A percentile compares a stretch with the other conserved stretches of the same genome.
Conservation (phyloP, 163 green algal species). For the Chloromonas sp. region DNA sequence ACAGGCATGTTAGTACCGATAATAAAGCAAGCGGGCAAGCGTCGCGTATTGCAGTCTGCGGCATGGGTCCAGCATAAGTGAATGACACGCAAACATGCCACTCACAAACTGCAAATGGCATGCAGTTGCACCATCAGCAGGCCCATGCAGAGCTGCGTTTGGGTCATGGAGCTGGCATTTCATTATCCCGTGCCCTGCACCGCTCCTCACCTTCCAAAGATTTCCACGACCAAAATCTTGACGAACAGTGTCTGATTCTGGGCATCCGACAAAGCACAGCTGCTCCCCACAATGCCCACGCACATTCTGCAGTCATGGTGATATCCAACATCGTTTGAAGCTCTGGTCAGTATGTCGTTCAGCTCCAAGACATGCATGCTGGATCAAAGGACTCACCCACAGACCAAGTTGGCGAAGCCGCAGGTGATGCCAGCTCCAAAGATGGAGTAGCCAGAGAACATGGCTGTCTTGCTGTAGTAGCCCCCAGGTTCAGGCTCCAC, state of each 20-base stretch:
- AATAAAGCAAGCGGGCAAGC: no score
- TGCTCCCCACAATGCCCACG: conserved; percentile 95
- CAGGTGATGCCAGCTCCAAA: conserved; percentile 88
- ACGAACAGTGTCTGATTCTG: conserved; percentile 98
- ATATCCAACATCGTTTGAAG: not conserved
- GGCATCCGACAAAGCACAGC: conserved; percentile 91
- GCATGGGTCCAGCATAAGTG: no score
- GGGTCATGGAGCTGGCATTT: no score
- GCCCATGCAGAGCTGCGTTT: no score
- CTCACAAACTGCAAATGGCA: not conserved
- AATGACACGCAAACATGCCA: no score
- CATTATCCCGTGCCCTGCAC: not conserved
- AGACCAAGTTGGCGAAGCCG: conserved; percentile 95
- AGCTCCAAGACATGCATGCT: not conserved
- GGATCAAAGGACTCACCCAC: conserved; percentile 63
- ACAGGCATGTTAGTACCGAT: no score
- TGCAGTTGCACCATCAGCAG: conserved; percentile 1
- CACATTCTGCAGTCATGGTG: conserved; percentile 72
- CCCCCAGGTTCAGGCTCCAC: conserved; percentile 36
- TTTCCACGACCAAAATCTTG: conserved; percentile 99
- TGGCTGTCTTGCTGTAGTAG: conserved; percentile 47
- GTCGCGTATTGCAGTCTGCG: no score
- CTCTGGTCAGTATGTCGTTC: not conserved
- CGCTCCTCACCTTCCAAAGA: conserved; percentile 81
- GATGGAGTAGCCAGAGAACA: conserved; percentile 86